Evolutionary conservation across 2,329 filamentous ascomycete genomes (phyloP), one percentile per base, ranked within the genome.

Genomic region (Penicillium digitatum): DNA sequence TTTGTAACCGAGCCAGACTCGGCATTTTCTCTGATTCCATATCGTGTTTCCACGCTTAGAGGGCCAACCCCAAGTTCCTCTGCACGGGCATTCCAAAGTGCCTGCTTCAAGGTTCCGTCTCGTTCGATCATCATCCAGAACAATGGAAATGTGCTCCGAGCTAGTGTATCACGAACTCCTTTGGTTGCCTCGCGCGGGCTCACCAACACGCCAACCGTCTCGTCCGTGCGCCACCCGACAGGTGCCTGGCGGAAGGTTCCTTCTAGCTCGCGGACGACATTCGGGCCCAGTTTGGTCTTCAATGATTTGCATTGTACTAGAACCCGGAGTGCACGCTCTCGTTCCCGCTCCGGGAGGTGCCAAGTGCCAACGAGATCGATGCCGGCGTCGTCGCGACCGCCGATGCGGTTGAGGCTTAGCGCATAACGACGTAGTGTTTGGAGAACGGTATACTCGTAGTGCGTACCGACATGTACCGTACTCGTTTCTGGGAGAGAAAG

Each of bases 191-290:
- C 79, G 57, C 81, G 79, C 59, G 86, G 84, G 3, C 84, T 82
- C 24, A 88, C 87, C 51, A 96, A 73, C 16, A 96, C 66, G 0
- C 85, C 92, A 32, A 96, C 70, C 6, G 88, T 84, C 14, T 81
- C 79, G 1, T 77, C 70, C 0, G 81, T 83, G 50, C 84, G 79
- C 88, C 89, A 95, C 0, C 86, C 87, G 0, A 81, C 75, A 1
- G 90, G 91, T 7, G 89, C 88, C 12, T 85, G 86, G 1, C 80
- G 79, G 66, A 94, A 88, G 0, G 90, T 84, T 3, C 93, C 93
- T 48, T 79, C 77, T 5, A 79, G 62, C 56, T 79, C 77, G 18
- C 77, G 71, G 16, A 79, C 72, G 20, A 77, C 54, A 40, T 75
- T 76, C 11, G 77, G 77, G 0, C 72, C 70, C 2, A 78, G 64